A percentile compares a stretch with the other conserved stretches of the same genome.
phyloP scores from a whole-genome alignment of 2,329 filamentous ascomycete genomes.

The Neonectria hederae region DNA sequence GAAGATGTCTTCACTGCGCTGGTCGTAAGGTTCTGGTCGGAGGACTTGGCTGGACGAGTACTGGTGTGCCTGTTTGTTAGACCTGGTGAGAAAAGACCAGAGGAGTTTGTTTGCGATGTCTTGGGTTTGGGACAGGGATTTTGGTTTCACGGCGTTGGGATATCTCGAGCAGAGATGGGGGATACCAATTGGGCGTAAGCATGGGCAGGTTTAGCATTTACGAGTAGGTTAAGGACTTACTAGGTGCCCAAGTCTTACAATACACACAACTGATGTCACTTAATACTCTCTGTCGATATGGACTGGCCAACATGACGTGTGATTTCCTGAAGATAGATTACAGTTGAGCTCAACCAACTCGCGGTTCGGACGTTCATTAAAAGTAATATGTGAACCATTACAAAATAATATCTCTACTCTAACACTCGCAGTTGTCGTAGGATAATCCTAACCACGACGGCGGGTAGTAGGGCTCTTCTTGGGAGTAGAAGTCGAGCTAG shows the following conservation, averaged over 20 bases:
- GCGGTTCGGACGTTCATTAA: conserved; percentile 15
- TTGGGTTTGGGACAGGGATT: conserved; percentile 21
- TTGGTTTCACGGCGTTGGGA: conserved; percentile 10
- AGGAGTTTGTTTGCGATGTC: not conserved
- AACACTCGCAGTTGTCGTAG: conserved; percentile 24
- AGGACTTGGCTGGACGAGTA: conserved; percentile 31
- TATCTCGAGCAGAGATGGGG: conserved; percentile 2
- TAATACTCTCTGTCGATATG: not conserved
- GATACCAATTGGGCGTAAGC: conserved; percentile 26
- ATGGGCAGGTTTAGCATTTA: not conserved
- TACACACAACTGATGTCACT: not conserved
- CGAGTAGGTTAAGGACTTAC: not conserved
- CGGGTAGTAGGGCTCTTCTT: conserved; percentile 57
- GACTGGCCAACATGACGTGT: not conserved
- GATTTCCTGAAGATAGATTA: not conserved
- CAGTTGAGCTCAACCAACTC: not conserved
- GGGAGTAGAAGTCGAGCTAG: conserved; percentile 44
- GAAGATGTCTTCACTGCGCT: conserved; percentile 63
- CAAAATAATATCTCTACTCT: conserved; percentile 30
- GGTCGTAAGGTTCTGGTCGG: conserved; percentile 45
- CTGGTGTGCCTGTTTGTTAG: conserved; percentile 37
- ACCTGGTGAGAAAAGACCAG: not conserved
- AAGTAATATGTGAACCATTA: conserved; percentile 16
- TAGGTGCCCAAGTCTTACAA: not conserved
- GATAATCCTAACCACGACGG: conserved; percentile 51